A percentile compares a stretch with the other conserved stretches of the same genome.
Evolutionary conservation across 768 basidiomycete genomes (phyloP).

Genomic region (Mycena vulgaris): DNA sequence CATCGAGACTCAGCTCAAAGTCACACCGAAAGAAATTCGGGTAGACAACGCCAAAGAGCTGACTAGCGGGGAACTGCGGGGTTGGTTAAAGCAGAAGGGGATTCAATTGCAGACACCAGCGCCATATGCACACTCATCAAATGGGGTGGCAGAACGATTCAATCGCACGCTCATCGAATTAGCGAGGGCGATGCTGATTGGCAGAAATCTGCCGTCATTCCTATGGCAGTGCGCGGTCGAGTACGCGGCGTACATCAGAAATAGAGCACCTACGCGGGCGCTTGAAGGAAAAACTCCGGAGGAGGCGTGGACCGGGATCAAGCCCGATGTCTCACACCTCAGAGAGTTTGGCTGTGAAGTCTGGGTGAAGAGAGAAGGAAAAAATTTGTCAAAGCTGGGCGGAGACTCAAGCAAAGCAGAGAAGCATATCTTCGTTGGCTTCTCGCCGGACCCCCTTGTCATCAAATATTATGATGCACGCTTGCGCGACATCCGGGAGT

Average conservation of each 20-base stretch:
- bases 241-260: conserved; percentile 44
- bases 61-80: conserved; percentile 40
- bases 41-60: conserved; percentile 53
- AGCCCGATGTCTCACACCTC: conserved; percentile 31
- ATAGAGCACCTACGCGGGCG: conserved; percentile 35
- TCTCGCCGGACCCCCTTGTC: conserved; percentile 15
- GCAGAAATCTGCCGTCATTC: conserved; percentile 32
- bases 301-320: conserved; percentile 28
- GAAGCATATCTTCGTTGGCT: conserved; percentile 35
- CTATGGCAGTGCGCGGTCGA: conserved; percentile 44
- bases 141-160: conserved; percentile 56
- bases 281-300: conserved; percentile 26
- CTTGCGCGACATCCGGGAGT: conserved; percentile 16
- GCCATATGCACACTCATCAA: conserved; percentile 56
- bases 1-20: conserved; percentile 16
- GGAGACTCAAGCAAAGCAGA: conserved; percentile 19
- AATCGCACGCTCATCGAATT: conserved; percentile 52
- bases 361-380: conserved; percentile 32
- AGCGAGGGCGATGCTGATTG: conserved; percentile 51
- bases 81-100: conserved; percentile 42
- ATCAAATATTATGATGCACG: conserved; percentile 36
- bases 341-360: conserved; percentile 34
- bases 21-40: conserved; percentile 31
- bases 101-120: conserved; percentile 50
- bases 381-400: conserved; percentile 34